Conservation (phyloP, 371 early-diverging fungal genomes). For the Mucor indicus region DNA sequence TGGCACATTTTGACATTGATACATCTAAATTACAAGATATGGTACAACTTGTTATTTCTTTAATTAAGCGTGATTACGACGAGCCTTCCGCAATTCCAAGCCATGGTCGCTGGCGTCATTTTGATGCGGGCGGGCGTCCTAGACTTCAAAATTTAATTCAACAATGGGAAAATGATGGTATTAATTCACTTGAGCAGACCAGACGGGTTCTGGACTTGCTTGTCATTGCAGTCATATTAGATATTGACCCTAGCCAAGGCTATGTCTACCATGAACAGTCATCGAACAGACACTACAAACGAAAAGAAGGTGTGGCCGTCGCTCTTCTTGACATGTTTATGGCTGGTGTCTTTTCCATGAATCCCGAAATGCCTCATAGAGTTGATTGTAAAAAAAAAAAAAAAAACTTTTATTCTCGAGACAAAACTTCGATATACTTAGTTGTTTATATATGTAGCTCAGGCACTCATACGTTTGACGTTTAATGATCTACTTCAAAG, state of each 20-base stretch:
- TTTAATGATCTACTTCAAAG: slow-evolving; percentile 53
- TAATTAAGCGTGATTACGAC: slow-evolving; percentile 71
- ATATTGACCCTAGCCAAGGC: slow-evolving; percentile 77
- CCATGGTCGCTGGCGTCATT: slow-evolving; percentile 89
- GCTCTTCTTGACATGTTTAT: slow-evolving; percentile 85
- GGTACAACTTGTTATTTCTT: slow-evolving; percentile 62
- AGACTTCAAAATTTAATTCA: slow-evolving; percentile 52
- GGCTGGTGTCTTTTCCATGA: slow-evolving; percentile 72
- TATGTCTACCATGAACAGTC: slow-evolving; percentile 70
- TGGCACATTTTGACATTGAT: slow-evolving; percentile 74
- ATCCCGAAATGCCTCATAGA: slow-evolving; percentile 57
- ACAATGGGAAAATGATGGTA: slow-evolving; percentile 35
- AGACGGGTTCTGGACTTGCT: slow-evolving; percentile 79
- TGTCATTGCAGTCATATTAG: slow-evolving; percentile 81
- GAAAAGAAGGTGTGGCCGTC: slow-evolving; percentile 83
- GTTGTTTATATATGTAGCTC: slow-evolving; percentile 18
- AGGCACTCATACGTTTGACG: slow-evolving; percentile 55
- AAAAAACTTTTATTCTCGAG: background rate
- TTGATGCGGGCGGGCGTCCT: slow-evolving; percentile 61
- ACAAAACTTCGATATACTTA: background rate
- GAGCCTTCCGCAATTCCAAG: slow-evolving; percentile 55
- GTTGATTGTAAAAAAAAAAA: slow-evolving; percentile 60
- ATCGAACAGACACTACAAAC: slow-evolving; percentile 44
- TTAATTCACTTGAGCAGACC: slow-evolving; percentile 57
- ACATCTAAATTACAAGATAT: slow-evolving; percentile 60